Base-by-base conservation (phyloP, 2,329 filamentous ascomycete genomes). In the Botrytis aclada region DNA sequence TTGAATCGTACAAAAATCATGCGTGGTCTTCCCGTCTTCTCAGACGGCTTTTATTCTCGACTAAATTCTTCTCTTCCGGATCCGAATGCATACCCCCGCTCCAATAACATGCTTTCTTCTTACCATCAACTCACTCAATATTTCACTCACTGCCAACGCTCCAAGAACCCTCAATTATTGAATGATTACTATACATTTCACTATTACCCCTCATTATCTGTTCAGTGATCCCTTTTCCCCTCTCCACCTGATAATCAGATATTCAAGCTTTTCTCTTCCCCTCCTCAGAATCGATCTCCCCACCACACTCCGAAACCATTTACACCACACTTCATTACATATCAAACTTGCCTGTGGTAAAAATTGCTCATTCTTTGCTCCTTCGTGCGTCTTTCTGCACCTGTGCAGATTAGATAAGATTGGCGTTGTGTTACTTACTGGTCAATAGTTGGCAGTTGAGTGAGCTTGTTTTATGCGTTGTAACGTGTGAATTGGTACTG, bases 341-440 rank as follows among this genome's bases (percentile, higher is more conserved):
- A 29, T 39, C 16, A 41, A 29, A 8, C 29, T 29, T 29, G 34
- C 34, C 34, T 1, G 22, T 39, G 1, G 18, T 8, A 54, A 54
- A 37, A 16, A 1, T 22, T 39, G 22, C 25, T 29, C 29, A 34
- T 4, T 64, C 14, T 25, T 10, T 22, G 14, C 12, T 65, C 34
- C 34, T 16, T 47, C 34, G 41, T 54, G 34, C 22, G 16, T 9
- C 18, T 47, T 47, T 22, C 20, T 66, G 64, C 43, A 51, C 18
- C 63, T 51, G 16, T 66, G 29, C 45, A 67, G 34, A 67, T 67
- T 67, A 39, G 34, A 54, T 67, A 32, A 16, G 64, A 65, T 65
- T 45, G 41, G 62, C 10, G 39, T 20, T 43, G n/a, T 63, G 39
- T 32, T 63, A 32, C 29, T 32, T 63, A 32, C 29, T 65, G 41